A percentile compares a stretch with the other conserved stretches of the same genome.
Evolutionary conservation across 768 basidiomycete species (phyloP).

Genomic region (Ramaria sp.): DNA sequence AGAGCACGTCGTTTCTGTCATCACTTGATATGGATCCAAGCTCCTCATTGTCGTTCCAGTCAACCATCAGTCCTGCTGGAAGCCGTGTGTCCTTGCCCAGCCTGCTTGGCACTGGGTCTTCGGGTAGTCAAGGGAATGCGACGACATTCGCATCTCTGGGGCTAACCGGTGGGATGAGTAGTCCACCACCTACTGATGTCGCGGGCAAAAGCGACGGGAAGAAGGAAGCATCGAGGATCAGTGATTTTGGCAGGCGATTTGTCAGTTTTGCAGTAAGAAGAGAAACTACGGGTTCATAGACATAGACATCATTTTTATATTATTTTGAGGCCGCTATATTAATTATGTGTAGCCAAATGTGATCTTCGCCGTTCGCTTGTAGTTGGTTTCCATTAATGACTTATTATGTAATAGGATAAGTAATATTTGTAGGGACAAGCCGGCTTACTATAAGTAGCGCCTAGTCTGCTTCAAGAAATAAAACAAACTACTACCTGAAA

Average conservation of each 20-base stretch:
- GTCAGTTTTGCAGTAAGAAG: slow-evolving; percentile 83
- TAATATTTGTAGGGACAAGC: no score
- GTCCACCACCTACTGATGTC: slow-evolving; percentile 31
- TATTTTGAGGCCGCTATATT: no score
- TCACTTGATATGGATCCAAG: slow-evolving; percentile 93
- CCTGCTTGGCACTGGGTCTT: slow-evolving; percentile 18
- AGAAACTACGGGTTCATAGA: slow-evolving; percentile 33
- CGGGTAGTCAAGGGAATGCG: slow-evolving; percentile 36
- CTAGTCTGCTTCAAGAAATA: no score
- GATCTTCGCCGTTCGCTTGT: no score
- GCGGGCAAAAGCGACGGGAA: slow-evolving; percentile 32
- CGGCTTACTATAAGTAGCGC: no score
- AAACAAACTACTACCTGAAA: no score
- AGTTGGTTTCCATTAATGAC: no score
- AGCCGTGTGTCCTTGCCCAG: slow-evolving; percentile 50
- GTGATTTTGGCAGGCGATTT: slow-evolving; percentile 68
- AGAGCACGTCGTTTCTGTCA: slow-evolving; percentile 86
- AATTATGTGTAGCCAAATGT: no score
- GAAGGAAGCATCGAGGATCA: slow-evolving; percentile 71
- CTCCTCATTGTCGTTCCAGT: slow-evolving; percentile 31
- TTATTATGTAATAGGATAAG: no score
- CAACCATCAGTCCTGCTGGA: slow-evolving; percentile 55
- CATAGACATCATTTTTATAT: not conserved
- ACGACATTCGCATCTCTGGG: slow-evolving; percentile 58
- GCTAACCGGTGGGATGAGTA: slow-evolving; percentile 27